phyloP scores from a whole-genome alignment of 2,329 filamentous ascomycete genomes.

The Cladosporium sp. region DNA sequence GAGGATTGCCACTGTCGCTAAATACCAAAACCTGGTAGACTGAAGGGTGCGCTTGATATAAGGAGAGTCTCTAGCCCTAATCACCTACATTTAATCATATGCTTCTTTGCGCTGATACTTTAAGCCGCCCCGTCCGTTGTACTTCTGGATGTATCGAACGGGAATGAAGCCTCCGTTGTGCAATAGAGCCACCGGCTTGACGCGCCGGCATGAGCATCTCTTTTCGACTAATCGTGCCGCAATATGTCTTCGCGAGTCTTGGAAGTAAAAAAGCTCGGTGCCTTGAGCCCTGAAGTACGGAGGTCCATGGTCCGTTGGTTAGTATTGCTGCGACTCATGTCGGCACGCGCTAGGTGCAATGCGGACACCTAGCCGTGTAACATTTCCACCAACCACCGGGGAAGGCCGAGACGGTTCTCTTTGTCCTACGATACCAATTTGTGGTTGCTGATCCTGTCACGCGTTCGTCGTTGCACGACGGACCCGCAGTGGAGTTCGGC shows the following conservation, averaged over 20 bases:
- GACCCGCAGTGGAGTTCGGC: not conserved
- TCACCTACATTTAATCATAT: too few species aligned
- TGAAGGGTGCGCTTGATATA: not conserved
- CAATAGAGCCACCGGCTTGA: not conserved
- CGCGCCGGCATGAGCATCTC: not conserved
- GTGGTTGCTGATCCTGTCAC: not conserved
- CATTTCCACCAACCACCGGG: not conserved
- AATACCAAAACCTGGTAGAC: not conserved
- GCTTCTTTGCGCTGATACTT: too few species aligned
- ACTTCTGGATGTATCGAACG: not conserved
- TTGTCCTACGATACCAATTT: not conserved
- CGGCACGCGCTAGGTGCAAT: not conserved
- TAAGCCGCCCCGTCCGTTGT: not conserved
- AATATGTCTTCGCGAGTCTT: not conserved
- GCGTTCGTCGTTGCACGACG: not conserved
- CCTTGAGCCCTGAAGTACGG: not conserved
- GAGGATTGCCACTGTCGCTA: not conserved
- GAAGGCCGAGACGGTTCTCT: not conserved
- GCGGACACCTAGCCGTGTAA: not conserved
- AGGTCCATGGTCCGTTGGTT: conserved; percentile 2
- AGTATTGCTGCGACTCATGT: not conserved
- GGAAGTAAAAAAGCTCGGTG: not conserved
- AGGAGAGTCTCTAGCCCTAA: not conserved
- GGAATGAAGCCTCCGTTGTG: not conserved
- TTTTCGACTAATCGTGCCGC: not conserved